Percentiles rank a stretch among this genome's conserved stretches.
phyloP scores from a whole-genome alignment of 805 yeast species.

The Metschnikowia borealis region DNA sequence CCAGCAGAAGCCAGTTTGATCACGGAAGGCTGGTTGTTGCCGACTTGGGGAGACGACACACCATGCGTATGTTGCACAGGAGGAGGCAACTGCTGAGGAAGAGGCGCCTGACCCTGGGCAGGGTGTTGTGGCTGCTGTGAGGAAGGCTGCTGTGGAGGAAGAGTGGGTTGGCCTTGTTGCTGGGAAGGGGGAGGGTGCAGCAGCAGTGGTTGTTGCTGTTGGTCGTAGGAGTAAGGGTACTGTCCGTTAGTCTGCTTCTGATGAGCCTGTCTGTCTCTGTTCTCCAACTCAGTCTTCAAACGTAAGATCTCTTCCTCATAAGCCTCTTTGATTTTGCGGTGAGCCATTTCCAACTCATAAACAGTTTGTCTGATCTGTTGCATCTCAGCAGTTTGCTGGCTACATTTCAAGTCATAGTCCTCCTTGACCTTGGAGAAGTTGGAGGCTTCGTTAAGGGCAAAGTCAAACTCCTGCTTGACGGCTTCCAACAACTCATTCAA shows the following conservation, averaged over 20 bases:
- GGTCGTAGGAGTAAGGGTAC: constrained; percentile 31
- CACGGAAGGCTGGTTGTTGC: constrained; percentile 2
- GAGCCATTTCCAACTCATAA: constrained; percentile 89
- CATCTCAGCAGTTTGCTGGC: constrained; percentile 89
- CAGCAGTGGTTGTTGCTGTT: constrained; percentile 20
- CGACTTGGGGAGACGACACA: constrained; percentile 1
- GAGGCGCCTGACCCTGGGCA: background rate
- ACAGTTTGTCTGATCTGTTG: constrained; percentile 92
- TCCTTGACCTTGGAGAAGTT: constrained; percentile 85
- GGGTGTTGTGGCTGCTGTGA: background rate
- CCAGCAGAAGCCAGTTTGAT: background rate
- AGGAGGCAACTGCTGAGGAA: constrained; percentile 4
- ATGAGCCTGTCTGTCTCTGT: constrained; percentile 58
- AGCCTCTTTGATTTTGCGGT: constrained; percentile 90
- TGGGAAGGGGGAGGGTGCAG: constrained; percentile 15
- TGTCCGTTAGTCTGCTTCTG: constrained; percentile 41
- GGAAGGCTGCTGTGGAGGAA: background rate
- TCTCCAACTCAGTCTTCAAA: constrained; percentile 81
- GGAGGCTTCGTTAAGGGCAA: constrained; percentile 79
- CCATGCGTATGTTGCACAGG: constrained; percentile 1
- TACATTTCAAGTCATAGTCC: constrained; percentile 84
- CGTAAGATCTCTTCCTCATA: constrained; percentile 90
- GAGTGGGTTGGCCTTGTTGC: background rate
- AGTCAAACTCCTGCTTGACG: constrained; percentile 85
- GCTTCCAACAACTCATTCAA: constrained; percentile 85